Evolutionary conservation across 2,329 filamentous ascomycete genomes (phyloP).

Genomic region (Arthrocladium fulminans): DNA sequence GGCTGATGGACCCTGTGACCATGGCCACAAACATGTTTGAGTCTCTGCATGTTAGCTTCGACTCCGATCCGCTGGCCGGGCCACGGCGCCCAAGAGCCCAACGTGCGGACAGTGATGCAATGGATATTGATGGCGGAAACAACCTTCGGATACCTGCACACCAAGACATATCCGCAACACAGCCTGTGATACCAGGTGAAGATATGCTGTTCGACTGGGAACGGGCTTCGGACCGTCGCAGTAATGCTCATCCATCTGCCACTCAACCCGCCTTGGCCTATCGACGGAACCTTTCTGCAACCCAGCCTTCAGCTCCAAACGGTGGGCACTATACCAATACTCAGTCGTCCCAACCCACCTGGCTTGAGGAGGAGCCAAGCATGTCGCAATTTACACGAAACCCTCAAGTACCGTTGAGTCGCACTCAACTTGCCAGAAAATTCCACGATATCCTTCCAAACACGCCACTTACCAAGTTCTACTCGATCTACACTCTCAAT

Average conservation of each 20-base stretch:
- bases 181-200: slow-evolving; percentile 67
- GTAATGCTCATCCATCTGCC: slow-evolving; percentile 39
- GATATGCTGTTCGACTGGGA: slow-evolving; percentile 85
- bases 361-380: slow-evolving; percentile 75
- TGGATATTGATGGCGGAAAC: slow-evolving; percentile 57
- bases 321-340: slow-evolving; percentile 11
- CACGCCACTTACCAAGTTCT: slow-evolving; percentile 83
- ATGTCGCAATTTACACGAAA: slow-evolving; percentile 73
- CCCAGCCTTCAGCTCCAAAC: slow-evolving; percentile 36
- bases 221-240: slow-evolving; percentile 43
- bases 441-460: slow-evolving; percentile 88
- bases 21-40: slow-evolving; percentile 95
- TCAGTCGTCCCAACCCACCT: slow-evolving; percentile 29
- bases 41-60: slow-evolving; percentile 80
- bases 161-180: slow-evolving; percentile 63
- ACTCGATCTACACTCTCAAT: slow-evolving; percentile 66
- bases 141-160: slow-evolving; percentile 22
- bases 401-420: slow-evolving; percentile 67
- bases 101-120: slow-evolving; percentile 41
- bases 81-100: slow-evolving; percentile 29
- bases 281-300: slow-evolving; percentile 28
- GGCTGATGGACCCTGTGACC: slow-evolving; percentile 65
- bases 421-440: slow-evolving; percentile 78
- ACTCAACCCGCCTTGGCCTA: slow-evolving; percentile 15
- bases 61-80: slow-evolving; percentile 51